These are phyloP conservation scores for Nothomitra cinnamomea DNA, from an alignment of 2,329 filamentous ascomycete genomes.

Conservation along the genomic window DNA sequence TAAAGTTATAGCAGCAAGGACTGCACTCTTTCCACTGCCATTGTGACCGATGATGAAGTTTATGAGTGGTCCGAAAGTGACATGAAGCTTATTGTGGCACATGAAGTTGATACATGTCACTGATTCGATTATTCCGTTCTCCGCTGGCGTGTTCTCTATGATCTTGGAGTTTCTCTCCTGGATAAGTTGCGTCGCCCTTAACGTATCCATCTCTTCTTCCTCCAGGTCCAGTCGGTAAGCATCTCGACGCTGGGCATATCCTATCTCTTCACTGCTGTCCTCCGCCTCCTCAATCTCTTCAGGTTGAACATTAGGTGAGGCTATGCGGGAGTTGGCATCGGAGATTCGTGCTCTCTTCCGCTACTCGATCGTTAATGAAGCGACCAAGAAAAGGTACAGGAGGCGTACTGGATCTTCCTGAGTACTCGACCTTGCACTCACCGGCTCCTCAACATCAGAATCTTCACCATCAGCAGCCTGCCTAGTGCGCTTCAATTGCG, in stretches of 20 bases:
- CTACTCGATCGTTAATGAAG: constrained; percentile 14
- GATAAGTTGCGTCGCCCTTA: constrained; percentile 14
- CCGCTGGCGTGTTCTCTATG: constrained; percentile 56
- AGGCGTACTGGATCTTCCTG: constrained; percentile 18
- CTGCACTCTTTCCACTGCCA: constrained; percentile 91
- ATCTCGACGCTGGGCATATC: constrained; percentile 6
- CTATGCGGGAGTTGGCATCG: constrained; percentile 11
- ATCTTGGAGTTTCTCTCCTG: constrained; percentile 19
- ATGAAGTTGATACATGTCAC: constrained; percentile 89
- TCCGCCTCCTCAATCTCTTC: background rate
- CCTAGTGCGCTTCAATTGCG: constrained; percentile 25
- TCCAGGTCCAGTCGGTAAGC: constrained; percentile 6
- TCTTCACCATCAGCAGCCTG: constrained; percentile 17
- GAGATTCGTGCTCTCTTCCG: constrained; percentile 27
- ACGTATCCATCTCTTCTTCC: constrained; percentile 9
- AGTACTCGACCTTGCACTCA: constrained; percentile 15
- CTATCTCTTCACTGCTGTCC: background rate
- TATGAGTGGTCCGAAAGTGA: constrained; percentile 80
- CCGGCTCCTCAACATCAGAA: constrained; percentile 17
- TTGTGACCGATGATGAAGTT: constrained; percentile 98
- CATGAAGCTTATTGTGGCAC: constrained; percentile 72
- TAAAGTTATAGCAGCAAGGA: constrained; percentile 80
- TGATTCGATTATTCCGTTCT: constrained; percentile 74
- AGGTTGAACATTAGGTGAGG: constrained; percentile 10
- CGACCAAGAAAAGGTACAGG: constrained; percentile 5